phyloP scores from a whole-genome alignment of 75 land plant species.

The Picea sitchensis region DNA sequence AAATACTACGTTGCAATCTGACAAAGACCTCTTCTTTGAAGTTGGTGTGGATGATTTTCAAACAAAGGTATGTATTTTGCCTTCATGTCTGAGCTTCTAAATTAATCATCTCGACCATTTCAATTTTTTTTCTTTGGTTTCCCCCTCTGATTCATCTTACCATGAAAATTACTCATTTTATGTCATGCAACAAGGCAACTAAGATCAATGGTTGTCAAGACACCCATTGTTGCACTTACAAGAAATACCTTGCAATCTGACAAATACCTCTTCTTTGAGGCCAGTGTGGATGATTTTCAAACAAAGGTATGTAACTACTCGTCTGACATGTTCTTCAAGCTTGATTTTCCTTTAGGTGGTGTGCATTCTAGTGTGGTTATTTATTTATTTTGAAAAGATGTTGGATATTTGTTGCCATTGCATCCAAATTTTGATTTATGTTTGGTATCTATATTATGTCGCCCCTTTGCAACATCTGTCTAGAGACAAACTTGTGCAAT shows the following conservation, averaged over 20 bases:
- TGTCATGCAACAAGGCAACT: constrained; percentile 49
- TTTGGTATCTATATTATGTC: background rate
- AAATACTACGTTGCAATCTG: constrained; percentile 35
- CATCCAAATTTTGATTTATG: background rate
- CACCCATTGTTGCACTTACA: constrained; percentile 58
- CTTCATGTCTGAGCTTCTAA: too few species aligned
- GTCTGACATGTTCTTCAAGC: background rate
- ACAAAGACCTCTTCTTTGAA: constrained; percentile 48
- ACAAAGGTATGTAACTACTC: constrained; percentile 3
- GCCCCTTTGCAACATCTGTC: constrained; percentile 30
- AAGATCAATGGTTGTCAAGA: constrained; percentile 48
- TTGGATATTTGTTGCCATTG: background rate
- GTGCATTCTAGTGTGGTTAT: background rate
- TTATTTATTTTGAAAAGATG: too few species aligned
- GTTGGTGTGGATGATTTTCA: constrained; percentile 62
- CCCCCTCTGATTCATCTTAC: too few species aligned
- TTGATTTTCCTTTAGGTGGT: background rate
- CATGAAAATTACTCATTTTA: background rate
- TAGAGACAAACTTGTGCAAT: constrained; percentile 38
- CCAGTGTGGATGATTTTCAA: constrained; percentile 57
- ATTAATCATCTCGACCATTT: too few species aligned
- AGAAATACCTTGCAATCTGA: constrained; percentile 50
- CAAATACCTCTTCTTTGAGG: constrained; percentile 48
- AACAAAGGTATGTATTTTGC: constrained; percentile 7
- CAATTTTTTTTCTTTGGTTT: too few species aligned